Percentiles rank a stretch among this genome's conserved stretches.
phyloP scores from a whole-genome alignment of 257 asterid species.

The Parsonsia alboflavescens region DNA sequence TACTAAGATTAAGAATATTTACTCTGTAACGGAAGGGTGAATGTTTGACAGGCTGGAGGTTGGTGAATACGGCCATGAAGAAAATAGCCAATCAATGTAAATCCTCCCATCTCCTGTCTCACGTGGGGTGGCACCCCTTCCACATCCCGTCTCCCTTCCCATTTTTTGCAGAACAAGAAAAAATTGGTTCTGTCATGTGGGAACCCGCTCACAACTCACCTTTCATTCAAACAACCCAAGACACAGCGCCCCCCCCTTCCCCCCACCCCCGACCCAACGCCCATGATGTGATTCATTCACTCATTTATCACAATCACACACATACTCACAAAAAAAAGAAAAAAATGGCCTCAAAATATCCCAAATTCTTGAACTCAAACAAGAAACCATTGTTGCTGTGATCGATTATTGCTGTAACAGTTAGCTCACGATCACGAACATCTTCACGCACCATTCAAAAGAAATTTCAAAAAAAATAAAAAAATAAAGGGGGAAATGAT shows the following conservation, averaged over 20 bases:
- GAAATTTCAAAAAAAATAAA: not conserved
- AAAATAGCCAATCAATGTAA: constrained; percentile 6
- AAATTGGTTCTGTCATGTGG: constrained; percentile 17
- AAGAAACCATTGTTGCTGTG: not conserved
- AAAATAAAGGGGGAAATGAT: not conserved
- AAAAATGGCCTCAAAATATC: not conserved
- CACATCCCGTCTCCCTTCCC: not conserved
- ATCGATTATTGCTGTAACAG: constrained; percentile 20
- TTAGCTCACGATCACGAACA: constrained; percentile 79
- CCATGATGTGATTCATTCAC: not conserved
- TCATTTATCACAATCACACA: constrained; percentile 8
- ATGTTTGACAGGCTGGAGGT: constrained; percentile 21
- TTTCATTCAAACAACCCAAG: not conserved
- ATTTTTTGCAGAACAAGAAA: not conserved
- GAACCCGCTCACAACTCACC: constrained; percentile 1
- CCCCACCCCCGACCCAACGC: too few species aligned
- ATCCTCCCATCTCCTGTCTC: constrained; percentile 18
- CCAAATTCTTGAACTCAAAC: constrained; percentile 13
- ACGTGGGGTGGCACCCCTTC: constrained; percentile 19
- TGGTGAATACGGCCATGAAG: constrained; percentile 5
- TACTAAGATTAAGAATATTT: too few species aligned
- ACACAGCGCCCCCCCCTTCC: too few species aligned
- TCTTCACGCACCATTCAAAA: constrained; percentile 35
- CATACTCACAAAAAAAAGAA: not conserved
- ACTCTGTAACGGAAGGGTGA: not conserved